Base-by-base conservation (phyloP, 768 basidiomycete genomes). In the Agrocybe praecox region DNA sequence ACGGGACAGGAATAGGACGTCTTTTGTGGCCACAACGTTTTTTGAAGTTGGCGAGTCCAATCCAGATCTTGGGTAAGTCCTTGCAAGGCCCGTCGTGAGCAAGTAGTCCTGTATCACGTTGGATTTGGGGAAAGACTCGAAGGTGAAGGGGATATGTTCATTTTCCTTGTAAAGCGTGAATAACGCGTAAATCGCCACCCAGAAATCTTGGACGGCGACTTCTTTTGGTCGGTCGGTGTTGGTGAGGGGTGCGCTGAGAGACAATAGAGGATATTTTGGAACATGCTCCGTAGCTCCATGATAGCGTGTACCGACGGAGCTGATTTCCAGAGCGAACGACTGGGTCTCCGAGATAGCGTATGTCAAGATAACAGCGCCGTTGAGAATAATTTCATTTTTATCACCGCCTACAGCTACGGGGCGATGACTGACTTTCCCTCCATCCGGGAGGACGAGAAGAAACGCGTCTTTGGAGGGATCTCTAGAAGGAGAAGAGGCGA, bases 121-220 rank as follows among this genome's bases (percentile, higher is more conserved):
- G 18, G 47, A 49, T 53, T 77, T 77, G 0, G 62, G 29, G 4
- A 78, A 54, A 12, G 58, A 48, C n/a, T 69, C 63, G 33, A 80
- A 56, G 17, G 69, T 52, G 55, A 78, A 52, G 0, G 80, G 80
- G 52, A 80, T 72, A 40, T 72, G 67, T 46, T 81, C 80, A 44
- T 74, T 70, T 8, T 67, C 65, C 45, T 75, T 70, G 59, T 73
- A 63, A 33, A 71, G 57, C 6, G 73, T 74, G 64, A 77, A 80
- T 2, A 82, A 66, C 11, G 74, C 72, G 56, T 81, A 76, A 15
- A 80, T 57, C 34, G 66, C 62, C 3, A 66, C 73, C 81, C 81
- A 82, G 22, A 72, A 51, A 53, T 80, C 72, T 10, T 66, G 54
- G 22, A 75, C 51, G 14, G 67, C 44, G 33, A 71, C 49, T 22